A percentile compares a stretch with the other conserved stretches of the same genome.
Conservation (phyloP, 805 yeast genomes). For the Starmerella potacharoeniae region DNA sequence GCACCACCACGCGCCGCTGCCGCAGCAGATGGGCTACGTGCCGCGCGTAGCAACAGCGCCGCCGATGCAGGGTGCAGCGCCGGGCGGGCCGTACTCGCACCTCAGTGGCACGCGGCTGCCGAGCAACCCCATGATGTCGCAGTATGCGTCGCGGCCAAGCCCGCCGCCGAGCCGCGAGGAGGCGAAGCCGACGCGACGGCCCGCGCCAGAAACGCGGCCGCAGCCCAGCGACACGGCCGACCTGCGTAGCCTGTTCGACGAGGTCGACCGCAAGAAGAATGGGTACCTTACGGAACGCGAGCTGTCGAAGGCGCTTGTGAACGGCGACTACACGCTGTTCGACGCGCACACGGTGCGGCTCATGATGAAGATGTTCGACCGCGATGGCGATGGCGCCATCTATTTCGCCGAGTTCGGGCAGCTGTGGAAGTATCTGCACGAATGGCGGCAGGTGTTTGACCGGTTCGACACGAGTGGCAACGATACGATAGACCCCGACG, state of each 20-base stretch:
- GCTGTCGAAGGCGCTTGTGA: conserved; percentile 45
- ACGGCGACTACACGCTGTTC: conserved; percentile 54
- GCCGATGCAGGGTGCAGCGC: not conserved
- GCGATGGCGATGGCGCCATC: conserved; percentile 35
- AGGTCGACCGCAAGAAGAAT: conserved; percentile 42
- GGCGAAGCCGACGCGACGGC: not conserved
- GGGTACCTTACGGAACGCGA: conserved; percentile 49
- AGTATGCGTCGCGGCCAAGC: not conserved
- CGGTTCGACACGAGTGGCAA: conserved; percentile 49
- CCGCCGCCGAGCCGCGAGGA: not conserved
- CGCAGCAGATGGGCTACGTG: not conserved
- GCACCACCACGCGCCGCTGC: not conserved
- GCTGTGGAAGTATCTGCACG: conserved; percentile 55
- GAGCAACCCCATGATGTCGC: not conserved
- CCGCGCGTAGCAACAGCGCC: not conserved
- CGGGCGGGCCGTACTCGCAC: not conserved
- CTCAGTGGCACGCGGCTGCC: not conserved
- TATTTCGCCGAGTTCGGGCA: conserved; percentile 52
- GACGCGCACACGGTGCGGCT: conserved; percentile 47
- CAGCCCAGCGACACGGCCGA: conserved; percentile 13
- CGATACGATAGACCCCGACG: conserved; percentile 53
- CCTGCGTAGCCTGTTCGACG: conserved; percentile 42
- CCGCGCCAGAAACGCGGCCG: not conserved
- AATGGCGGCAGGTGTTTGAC: conserved; percentile 54
- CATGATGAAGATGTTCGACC: conserved; percentile 54